A percentile compares a stretch with the other conserved stretches of the same genome.
Conservation (phyloP, 352 stramenopile species). For the Thalassiosira mediterranea region DNA sequence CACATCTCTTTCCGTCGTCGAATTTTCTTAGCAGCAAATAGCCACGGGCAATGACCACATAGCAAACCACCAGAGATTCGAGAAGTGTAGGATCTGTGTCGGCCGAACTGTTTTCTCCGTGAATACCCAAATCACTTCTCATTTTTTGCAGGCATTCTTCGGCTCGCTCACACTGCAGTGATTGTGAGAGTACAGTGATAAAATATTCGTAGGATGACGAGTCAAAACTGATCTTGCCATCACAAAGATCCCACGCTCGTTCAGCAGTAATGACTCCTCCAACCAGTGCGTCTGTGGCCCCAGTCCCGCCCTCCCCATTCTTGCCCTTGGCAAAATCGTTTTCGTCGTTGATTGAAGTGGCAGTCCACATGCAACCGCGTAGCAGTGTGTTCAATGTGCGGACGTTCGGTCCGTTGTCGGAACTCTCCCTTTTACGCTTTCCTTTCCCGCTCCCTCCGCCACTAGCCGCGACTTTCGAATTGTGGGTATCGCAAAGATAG, state of each 20-base stretch:
- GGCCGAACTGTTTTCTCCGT: constrained; percentile 1
- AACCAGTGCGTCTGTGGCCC: constrained; percentile 23
- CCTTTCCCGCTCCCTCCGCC: not conserved
- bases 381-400: constrained; percentile 80
- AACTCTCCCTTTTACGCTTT: constrained; percentile 23
- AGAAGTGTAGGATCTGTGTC: constrained; percentile 52
- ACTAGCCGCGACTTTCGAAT: not conserved
- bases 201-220: constrained; percentile 82
- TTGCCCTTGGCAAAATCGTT: not conserved
- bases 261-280: constrained; percentile 71
- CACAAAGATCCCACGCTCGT: constrained; percentile 54
- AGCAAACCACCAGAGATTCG: constrained; percentile 63
- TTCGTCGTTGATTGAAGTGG: constrained; percentile 45
- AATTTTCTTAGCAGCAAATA: constrained; percentile 59
- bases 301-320: not conserved
- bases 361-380: constrained; percentile 77
- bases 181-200: constrained; percentile 69
- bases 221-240: constrained; percentile 46
- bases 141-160: constrained; percentile 58
- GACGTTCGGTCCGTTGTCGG: constrained; percentile 62
- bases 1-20: constrained; percentile 30
- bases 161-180: constrained; percentile 58
- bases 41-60: constrained; percentile 56
- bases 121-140: constrained; percentile 49
- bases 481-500: constrained; percentile 43